These are phyloP conservation scores for Pseudopithomyces chartarum DNA, from an alignment of 2,329 filamentous ascomycete species.

Conservation along the genomic window DNA sequence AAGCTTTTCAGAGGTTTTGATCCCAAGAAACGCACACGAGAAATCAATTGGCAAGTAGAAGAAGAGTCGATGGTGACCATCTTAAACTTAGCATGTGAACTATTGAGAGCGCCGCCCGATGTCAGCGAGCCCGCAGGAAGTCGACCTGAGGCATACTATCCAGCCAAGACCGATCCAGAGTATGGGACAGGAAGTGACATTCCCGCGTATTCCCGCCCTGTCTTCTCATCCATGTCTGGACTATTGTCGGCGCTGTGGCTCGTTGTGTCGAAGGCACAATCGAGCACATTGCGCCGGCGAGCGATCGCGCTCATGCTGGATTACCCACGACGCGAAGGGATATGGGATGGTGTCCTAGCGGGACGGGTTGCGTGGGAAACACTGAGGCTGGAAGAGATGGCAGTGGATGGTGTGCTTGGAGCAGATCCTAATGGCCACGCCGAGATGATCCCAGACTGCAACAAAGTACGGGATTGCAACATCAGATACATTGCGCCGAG, in stretches of 20 bases:
- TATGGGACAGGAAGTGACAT: background rate
- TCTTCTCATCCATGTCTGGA: conserved; percentile 33
- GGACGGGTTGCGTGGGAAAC: conserved; percentile 33
- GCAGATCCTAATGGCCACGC: background rate
- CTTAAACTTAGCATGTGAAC: conserved; percentile 18
- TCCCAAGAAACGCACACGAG: background rate
- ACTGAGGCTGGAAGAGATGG: conserved; percentile 33
- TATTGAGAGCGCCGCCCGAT: conserved; percentile 23
- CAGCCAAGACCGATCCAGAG: conserved; percentile 12
- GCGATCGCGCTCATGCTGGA: conserved; percentile 32
- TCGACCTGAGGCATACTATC: conserved; percentile 17
- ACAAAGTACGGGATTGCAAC: conserved; percentile 14
- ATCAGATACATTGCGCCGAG: conserved; percentile 28
- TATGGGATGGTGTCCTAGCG: conserved; percentile 69
- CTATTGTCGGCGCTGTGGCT: conserved; percentile 33
- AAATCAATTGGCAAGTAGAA: conserved; percentile 16
- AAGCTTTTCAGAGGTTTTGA: conserved; percentile 11
- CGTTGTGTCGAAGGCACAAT: conserved; percentile 26
- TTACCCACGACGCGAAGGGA: conserved; percentile 48
- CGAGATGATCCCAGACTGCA: conserved; percentile 13
- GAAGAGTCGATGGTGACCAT: conserved; percentile 20
- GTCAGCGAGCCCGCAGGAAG: conserved; percentile 20
- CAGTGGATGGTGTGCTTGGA: conserved; percentile 18
- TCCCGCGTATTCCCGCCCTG: conserved; percentile 16
- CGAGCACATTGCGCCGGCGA: conserved; percentile 25